phyloP scores from a whole-genome alignment of 2,329 filamentous ascomycete genomes.

The Trichoderma atroviride region DNA sequence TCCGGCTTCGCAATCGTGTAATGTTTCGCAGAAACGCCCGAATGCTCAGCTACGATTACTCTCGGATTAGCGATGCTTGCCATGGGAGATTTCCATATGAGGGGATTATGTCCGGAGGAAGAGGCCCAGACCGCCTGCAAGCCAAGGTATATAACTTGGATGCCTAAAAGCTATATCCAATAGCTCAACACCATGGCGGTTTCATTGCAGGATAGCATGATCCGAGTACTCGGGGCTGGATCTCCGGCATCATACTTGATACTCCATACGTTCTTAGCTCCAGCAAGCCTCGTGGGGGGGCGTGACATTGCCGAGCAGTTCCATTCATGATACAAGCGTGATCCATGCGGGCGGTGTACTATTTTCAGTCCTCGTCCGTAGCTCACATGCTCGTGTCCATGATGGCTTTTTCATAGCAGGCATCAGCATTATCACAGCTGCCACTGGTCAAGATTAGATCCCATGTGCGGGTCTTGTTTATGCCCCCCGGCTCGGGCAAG shows the following conservation, averaged over 20 bases:
- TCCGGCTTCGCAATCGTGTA: constrained; percentile 1
- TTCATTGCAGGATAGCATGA: constrained; percentile 14
- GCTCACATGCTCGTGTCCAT: constrained; percentile 2
- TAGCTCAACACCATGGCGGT: not conserved
- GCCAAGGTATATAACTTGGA: constrained; percentile 16
- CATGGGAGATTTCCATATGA: not conserved
- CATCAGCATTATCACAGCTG: constrained; percentile 21
- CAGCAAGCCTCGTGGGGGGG: constrained; percentile 12
- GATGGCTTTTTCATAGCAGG: constrained; percentile 7
- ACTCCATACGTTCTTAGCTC: not conserved
- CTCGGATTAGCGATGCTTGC: not conserved
- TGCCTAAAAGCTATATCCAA: constrained; percentile 20
- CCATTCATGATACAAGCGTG: not conserved
- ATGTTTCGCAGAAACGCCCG: not conserved
- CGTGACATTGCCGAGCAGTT: not conserved
- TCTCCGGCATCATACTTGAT: not conserved
- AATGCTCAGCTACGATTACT: not conserved
- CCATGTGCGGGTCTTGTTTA: constrained; percentile 10
- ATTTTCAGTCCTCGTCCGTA: not conserved
- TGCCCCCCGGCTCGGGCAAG: constrained; percentile 4
- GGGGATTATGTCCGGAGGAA: not conserved
- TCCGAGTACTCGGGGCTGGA: constrained; percentile 8
- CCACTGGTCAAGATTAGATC: constrained; percentile 19
- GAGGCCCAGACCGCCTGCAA: not conserved
- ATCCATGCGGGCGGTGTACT: not conserved